Base-by-base conservation (phyloP, 2,329 filamentous ascomycete genomes). In the Penicillium sp. region DNA sequence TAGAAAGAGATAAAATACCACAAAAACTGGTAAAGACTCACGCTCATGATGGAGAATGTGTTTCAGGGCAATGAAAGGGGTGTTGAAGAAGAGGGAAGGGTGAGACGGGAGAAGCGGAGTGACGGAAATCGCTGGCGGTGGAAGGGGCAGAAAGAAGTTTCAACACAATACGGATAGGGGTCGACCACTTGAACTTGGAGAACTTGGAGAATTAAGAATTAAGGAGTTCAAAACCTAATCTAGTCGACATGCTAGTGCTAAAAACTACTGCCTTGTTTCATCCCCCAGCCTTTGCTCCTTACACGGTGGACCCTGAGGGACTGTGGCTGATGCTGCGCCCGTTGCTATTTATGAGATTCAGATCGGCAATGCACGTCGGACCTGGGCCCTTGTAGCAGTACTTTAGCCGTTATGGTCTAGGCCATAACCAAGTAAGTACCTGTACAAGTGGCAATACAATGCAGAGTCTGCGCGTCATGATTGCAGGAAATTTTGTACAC, bases 11-110 rank as follows among this genome's bases (percentile, higher is more conserved):
- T 13, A 4, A 18, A 16, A 34, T 16, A 23, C 20, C n/a, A 24
- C 20, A 46, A 51, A 57, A 51, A 20, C 4, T 20, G 18, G 44
- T 23, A 11, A 22, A 23, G 7, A 75, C 74, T 71, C 65, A 77
- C 74, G 68, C 74, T 77, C 74, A 77, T 77, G 54, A 63, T 74
- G 64, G 51, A 62, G 32, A 40, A 28, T 27, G 14, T 20, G 29
- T 34, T 42, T 10, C 40, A 31, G 31, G 42, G 42, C 32, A 50
- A 41, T 40, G 40, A 29, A 47, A 42, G 31, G 46, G 47, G 44
- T 40, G 40, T 45, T 36, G 44, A 35, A 42, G 47, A 51, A 44
- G 50, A 50, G 40, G 40, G 39, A 55, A 52, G 54, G 50, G 58
- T 57, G 46, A 58, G 54, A 61, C 49, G 58, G 52, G 46, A 50